Evolutionary conservation across 139 green algal species (phyloP).

Genomic region (Pseudopediastrum boryanum): DNA sequence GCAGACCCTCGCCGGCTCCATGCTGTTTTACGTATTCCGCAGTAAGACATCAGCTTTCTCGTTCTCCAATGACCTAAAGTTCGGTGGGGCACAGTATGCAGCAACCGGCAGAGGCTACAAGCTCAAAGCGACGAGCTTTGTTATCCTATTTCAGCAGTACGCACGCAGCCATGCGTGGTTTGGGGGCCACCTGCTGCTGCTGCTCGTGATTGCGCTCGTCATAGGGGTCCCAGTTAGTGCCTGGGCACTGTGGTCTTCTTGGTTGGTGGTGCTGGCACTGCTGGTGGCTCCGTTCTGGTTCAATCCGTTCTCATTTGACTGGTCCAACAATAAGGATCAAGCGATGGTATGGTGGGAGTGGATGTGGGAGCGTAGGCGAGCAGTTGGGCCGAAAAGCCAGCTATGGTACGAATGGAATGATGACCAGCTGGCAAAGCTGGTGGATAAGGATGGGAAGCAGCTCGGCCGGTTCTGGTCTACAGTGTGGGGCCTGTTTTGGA

Average conservation of each 20-base stretch:
- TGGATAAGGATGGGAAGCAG: constrained; percentile 1
- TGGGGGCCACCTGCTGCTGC: constrained; percentile 9
- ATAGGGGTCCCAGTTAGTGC: background rate
- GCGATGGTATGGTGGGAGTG: background rate
- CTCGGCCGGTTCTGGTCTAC: background rate
- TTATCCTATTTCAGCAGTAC: too few species aligned
- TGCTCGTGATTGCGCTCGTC: background rate
- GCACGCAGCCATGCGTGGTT: constrained; percentile 29
- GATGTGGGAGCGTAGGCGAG: constrained; percentile 16
- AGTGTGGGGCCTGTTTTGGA: background rate
- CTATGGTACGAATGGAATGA: constrained; percentile 16
- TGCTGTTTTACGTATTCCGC: constrained; percentile 77
- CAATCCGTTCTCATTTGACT: background rate
- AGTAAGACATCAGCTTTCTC: constrained; percentile 65
- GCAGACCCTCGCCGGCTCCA: constrained; percentile 47
- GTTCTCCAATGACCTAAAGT: constrained; percentile 69
- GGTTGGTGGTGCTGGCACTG: constrained; percentile 18
- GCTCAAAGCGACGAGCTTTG: constrained; percentile 72
- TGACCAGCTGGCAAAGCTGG: constrained; percentile 1
- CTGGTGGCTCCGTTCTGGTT: constrained; percentile 22
- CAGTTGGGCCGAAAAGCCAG: constrained; percentile 3
- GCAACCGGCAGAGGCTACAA: constrained; percentile 72
- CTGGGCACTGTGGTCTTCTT: background rate
- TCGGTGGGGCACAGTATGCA: constrained; percentile 81
- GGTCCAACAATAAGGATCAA: background rate